phyloP scores from a whole-genome alignment of 371 early-diverging fungal species.

The Mortierella sp. region DNA sequence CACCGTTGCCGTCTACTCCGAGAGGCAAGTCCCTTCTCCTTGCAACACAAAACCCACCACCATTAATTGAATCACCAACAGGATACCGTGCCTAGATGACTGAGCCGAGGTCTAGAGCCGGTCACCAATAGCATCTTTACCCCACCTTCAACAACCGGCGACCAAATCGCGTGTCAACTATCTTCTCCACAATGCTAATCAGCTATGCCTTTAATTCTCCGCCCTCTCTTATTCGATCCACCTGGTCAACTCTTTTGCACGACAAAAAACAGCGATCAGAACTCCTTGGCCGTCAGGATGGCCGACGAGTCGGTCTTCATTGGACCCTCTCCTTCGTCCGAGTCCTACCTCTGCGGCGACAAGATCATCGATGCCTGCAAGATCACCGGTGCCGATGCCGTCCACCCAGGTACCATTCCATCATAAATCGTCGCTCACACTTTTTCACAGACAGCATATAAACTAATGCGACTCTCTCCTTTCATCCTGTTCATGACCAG shows the following conservation, averaged over 20 bases:
- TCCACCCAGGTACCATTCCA: conserved; percentile 74
- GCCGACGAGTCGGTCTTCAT: conserved; percentile 86
- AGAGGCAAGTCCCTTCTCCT: conserved; percentile 39
- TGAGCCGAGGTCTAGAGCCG: background rate
- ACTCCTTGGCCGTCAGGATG: conserved; percentile 86
- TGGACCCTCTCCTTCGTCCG: conserved; percentile 78
- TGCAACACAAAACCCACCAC: background rate
- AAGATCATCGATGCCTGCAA: conserved; percentile 73
- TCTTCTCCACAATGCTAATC: background rate
- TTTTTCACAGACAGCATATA: background rate
- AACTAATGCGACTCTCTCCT: background rate
- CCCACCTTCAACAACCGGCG: background rate
- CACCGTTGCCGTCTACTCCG: conserved; percentile 85
- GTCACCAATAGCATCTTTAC: background rate
- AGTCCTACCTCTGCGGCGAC: conserved; percentile 79
- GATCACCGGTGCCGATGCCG: conserved; percentile 79
- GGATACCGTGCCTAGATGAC: background rate
- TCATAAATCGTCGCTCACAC: background rate
- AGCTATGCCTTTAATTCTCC: conserved; percentile 15
- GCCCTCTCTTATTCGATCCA: background rate
- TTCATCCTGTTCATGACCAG: conserved; percentile 20
- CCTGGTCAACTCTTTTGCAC: background rate
- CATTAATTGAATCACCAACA: background rate
- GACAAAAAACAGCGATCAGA: conserved; percentile 78
- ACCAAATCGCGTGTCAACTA: conserved; percentile 2